Evolutionary conservation across 305 asterid species (phyloP).

Genomic region (Fraxinus sp.): DNA sequence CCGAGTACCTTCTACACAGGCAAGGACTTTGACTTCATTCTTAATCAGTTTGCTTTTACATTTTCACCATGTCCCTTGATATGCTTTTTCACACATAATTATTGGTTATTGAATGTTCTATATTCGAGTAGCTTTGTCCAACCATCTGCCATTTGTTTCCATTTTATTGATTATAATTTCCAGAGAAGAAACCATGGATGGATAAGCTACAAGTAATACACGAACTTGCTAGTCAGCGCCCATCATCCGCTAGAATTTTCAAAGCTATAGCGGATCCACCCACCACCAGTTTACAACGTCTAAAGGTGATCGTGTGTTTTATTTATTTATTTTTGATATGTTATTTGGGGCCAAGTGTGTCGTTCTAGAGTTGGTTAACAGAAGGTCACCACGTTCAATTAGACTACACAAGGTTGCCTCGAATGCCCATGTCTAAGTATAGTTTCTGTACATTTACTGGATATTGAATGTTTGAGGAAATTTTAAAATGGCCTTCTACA

Average conservation of each 20-base stretch:
- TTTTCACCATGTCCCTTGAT: constrained; percentile 1
- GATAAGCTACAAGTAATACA: constrained; percentile 75
- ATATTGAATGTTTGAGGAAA: background rate
- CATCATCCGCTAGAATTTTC: constrained; percentile 64
- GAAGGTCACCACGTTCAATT: background rate
- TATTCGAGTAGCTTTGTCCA: constrained; percentile 15
- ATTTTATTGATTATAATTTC: background rate
- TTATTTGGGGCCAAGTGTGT: background rate
- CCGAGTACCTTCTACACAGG: constrained; percentile 79
- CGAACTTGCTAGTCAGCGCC: constrained; percentile 59
- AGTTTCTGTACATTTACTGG: background rate
- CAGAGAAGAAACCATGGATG: constrained; percentile 94
- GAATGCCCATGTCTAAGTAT: background rate
- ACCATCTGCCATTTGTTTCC: constrained; percentile 6
- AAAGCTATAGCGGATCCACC: constrained; percentile 98
- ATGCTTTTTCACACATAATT: constrained; percentile 3
- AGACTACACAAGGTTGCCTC: constrained; percentile 2
- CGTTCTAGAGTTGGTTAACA: background rate
- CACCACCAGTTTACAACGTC: constrained; percentile 92
- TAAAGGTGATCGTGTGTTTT: constrained; percentile 53
- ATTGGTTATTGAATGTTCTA: constrained; percentile 5
- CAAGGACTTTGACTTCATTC: constrained; percentile 22
- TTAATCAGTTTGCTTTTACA: constrained; percentile 4
- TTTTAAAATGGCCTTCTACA: background rate
- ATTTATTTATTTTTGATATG: constrained; percentile 7